Evolutionary conservation across 176 grass and related monocot genomes (phyloP).

Genomic region (Calamus simplicifolius): DNA sequence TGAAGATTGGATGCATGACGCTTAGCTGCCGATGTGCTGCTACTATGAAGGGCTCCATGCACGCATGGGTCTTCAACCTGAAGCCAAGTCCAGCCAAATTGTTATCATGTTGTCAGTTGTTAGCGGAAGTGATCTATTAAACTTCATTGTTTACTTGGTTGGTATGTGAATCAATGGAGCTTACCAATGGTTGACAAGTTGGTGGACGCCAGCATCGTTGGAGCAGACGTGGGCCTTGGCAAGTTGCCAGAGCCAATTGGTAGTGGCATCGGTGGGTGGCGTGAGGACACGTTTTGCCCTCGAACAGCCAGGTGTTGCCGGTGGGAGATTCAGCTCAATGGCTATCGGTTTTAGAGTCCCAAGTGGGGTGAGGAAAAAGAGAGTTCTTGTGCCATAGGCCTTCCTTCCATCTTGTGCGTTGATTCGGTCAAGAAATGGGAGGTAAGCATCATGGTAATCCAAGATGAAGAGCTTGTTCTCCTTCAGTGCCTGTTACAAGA

Average conservation of each 20-base stretch:
- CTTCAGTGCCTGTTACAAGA: slow-evolving; percentile 32
- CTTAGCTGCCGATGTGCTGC: slow-evolving; percentile 86
- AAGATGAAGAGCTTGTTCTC: slow-evolving; percentile 63
- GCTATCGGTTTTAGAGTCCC: slow-evolving; percentile 83
- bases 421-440: slow-evolving; percentile 79
- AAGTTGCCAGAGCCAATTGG: slow-evolving; percentile 89
- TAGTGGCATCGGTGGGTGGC: slow-evolving; percentile 75
- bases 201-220: slow-evolving; percentile 92
- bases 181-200: slow-evolving; percentile 95
- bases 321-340: slow-evolving; percentile 80
- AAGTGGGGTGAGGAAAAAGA: slow-evolving; percentile 64
- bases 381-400: slow-evolving; percentile 80
- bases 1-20: slow-evolving; percentile 88
- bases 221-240: slow-evolving; percentile 95
- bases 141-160: too few species aligned
- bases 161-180: too few species aligned
- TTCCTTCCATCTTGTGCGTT: slow-evolving; percentile 81
- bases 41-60: slow-evolving; percentile 80
- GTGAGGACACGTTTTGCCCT: slow-evolving; percentile 81
- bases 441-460: slow-evolving; percentile 81
- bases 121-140: too few species aligned
- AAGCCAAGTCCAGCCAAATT: not conserved
- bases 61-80: slow-evolving; percentile 88
- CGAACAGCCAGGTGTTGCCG: slow-evolving; percentile 34
- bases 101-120: too few species aligned